Base-by-base conservation (phyloP, 345 rosid genomes). In the Arabis alpina region DNA sequence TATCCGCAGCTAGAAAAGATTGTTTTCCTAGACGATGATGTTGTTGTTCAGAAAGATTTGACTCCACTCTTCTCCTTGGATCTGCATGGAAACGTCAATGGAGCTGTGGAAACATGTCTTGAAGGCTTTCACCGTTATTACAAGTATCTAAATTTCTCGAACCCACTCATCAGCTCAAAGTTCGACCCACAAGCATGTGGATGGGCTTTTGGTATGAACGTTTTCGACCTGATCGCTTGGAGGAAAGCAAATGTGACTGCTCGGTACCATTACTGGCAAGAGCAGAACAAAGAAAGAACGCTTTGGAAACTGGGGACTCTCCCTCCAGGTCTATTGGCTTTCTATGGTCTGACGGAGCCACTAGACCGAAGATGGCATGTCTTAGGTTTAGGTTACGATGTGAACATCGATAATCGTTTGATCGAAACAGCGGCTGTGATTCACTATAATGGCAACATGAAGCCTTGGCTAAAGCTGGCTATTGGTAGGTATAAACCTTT, bases 331-430 rank as follows among this genome's bases (percentile, higher is more conserved):
- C 92, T 94, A 67, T 79, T 94, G 63, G 82, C 98, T 37, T 94
- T 94, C 69, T 94, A 91, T 61, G 99, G 99, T 19, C 85, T 91
- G 64, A 91, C 94, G 1, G 97, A 94, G 80, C 98, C 99, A 50
- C 95, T 93, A n/a, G 98, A 93, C 66, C 80, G 97, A 61, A 88
- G 98, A 82, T 93, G 97, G 97, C 98, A 93, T 73, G 97, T 93
- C 39, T 87, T 90, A 68, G 99, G 99, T 40, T 82, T 94, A 83
- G 99, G 99, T 14, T 94, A 82, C 41, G 93, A 91, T 79, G 54
- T 82, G 74, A 91, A 85, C 81, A 83, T 91, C 6, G 99, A 94
- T 77, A 83, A 81, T 78, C 94, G 98, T 60, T 75, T 94, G 62
- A 94, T 89, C 5, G 96, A 90, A 76, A 86, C 95, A 24, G 96